Percentiles rank a stretch among this genome's conserved stretches.
Evolutionary conservation across 192 early-diverging fungal genomes (phyloP).

Genomic region (Phlyctochytrium bullatum): DNA sequence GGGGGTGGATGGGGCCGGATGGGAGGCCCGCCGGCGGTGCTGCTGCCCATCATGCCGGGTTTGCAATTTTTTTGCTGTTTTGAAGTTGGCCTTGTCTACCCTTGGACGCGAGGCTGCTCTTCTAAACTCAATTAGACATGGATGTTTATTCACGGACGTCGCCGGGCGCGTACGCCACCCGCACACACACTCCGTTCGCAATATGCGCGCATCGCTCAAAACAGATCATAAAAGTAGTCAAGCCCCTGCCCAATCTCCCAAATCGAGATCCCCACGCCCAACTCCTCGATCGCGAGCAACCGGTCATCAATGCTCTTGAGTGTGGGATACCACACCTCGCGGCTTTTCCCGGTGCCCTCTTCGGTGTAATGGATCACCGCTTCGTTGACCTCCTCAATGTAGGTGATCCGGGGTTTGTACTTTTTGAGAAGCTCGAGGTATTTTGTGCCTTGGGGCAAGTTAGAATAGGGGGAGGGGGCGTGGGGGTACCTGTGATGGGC

Average conservation of each 20-base stretch:
- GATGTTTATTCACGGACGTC: too few relatives aligned
- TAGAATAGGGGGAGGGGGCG: too few relatives aligned
- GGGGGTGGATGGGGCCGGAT: too few relatives aligned
- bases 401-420: neutral
- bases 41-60: too few relatives aligned
- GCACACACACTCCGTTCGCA: too few relatives aligned
- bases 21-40: too few relatives aligned
- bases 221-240: constrained; percentile 34
- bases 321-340: constrained; percentile 28
- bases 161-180: too few relatives aligned
- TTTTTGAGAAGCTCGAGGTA: neutral
- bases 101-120: too few relatives aligned
- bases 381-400: constrained; percentile 8
- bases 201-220: too few relatives aligned
- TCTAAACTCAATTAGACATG: too few relatives aligned
- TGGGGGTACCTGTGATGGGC: neutral
- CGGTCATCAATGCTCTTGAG: constrained; percentile 13
- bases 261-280: constrained; percentile 18
- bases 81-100: too few relatives aligned
- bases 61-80: too few relatives aligned
- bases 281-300: constrained; percentile 8
- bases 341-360: constrained; percentile 1
- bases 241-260: constrained; percentile 36
- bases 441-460: neutral
- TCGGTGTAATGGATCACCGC: constrained; percentile 4